phyloP scores from a whole-genome alignment of 495 filamentous ascomycete species.

The Neurospora sp. region DNA sequence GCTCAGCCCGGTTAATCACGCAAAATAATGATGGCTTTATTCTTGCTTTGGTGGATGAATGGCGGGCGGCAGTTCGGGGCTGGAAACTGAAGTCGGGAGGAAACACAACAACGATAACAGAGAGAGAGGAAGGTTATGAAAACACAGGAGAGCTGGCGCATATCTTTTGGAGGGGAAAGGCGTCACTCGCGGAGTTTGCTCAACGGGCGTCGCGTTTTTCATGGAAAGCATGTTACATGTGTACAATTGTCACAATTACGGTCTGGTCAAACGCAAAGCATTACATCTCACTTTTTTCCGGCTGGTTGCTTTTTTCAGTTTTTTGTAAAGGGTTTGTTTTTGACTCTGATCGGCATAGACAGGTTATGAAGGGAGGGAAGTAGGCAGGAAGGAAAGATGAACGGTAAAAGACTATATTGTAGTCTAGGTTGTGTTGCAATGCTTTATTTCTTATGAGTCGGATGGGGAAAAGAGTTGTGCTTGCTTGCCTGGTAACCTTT shows the following conservation, averaged over 20 bases:
- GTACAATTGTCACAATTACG: conserved; percentile 33
- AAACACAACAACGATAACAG: background rate
- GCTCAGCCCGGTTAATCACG: background rate
- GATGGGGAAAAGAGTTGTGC: background rate
- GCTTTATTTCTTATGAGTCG: conserved; percentile 1
- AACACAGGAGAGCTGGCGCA: background rate
- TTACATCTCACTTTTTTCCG: background rate
- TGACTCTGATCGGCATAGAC: background rate
- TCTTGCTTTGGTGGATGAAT: background rate
- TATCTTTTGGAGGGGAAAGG: background rate
- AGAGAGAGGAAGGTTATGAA: background rate
- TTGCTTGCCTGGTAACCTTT: background rate
- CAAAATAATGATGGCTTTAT: background rate
- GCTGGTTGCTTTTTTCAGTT: conserved; percentile 23
- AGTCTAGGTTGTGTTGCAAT: conserved; percentile 31
- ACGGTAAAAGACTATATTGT: conserved; percentile 36
- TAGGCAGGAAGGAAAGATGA: conserved; percentile 6
- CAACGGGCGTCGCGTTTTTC: conserved; percentile 9
- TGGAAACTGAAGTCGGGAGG: background rate
- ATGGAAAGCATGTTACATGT: conserved; percentile 21
- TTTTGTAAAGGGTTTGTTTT: background rate
- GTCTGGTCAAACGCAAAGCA: background rate
- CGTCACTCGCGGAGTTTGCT: background rate
- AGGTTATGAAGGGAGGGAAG: background rate
- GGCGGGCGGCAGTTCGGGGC: background rate